Evolutionary conservation across 768 basidiomycete genomes (phyloP).

Genomic region (Mycena albidolilacea): DNA sequence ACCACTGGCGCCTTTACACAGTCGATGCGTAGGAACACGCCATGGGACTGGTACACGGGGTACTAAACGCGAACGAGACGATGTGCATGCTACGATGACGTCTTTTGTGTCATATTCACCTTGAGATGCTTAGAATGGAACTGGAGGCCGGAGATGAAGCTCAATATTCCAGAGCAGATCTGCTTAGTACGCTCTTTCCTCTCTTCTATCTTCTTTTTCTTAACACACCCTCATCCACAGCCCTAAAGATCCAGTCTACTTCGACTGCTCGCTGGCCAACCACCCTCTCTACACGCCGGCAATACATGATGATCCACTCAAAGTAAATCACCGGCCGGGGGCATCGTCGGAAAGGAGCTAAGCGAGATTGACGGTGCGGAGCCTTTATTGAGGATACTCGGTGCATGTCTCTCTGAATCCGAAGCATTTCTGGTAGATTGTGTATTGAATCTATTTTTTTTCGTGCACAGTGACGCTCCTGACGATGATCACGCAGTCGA

Average conservation of each 20-base stretch:
- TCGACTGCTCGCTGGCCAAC: slow-evolving; percentile 91
- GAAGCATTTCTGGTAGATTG: background rate
- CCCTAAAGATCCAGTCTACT: slow-evolving; percentile 88
- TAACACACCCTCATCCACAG: slow-evolving; percentile 51
- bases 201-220: background rate
- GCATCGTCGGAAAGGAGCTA: slow-evolving; percentile 86
- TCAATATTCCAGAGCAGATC: slow-evolving; percentile 90
- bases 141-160: slow-evolving; percentile 89
- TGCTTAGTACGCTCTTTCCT: slow-evolving; percentile 54
- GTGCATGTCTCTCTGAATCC: slow-evolving; percentile 59
- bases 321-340: slow-evolving; percentile 80
- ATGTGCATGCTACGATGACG: slow-evolving; percentile 59
- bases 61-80: slow-evolving; percentile 60
- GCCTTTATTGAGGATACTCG: slow-evolving; percentile 92
- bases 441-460: background rate
- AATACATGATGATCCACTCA: slow-evolving; percentile 87
- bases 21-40: slow-evolving; percentile 53
- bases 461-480: slow-evolving; percentile 86
- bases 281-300: slow-evolving; percentile 93
- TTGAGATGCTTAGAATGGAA: slow-evolving; percentile 66
- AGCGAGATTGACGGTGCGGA: slow-evolving; percentile 95
- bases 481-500: slow-evolving; percentile 88
- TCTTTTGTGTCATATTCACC: slow-evolving; percentile 15
- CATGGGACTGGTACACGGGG: slow-evolving; percentile 69
- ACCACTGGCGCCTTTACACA: slow-evolving; percentile 45